Conservation (phyloP, 2,329 filamentous ascomycete species). For the Penicillium crustosum region DNA sequence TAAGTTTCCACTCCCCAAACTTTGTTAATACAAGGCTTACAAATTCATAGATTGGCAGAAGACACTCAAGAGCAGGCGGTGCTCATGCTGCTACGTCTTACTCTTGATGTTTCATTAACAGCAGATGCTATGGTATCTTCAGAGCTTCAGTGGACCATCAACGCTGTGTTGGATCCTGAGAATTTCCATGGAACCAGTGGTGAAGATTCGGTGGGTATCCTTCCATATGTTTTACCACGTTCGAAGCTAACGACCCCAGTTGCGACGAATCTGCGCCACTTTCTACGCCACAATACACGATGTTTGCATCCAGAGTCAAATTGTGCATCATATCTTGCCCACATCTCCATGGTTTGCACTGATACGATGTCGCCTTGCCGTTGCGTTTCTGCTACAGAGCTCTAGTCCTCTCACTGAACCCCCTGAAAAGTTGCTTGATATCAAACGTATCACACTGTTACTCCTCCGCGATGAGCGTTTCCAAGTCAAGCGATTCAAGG, state of each 20-base stretch:
- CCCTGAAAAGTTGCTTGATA: conserved; percentile 28
- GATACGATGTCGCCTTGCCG: conserved; percentile 43
- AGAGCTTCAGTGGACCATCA: conserved; percentile 37
- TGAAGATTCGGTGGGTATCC: conserved; percentile 26
- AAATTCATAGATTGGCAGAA: conserved; percentile 32
- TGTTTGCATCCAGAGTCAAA: conserved; percentile 39
- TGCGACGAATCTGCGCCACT: conserved; percentile 28
- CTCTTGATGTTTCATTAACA: conserved; percentile 37
- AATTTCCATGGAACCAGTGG: conserved; percentile 21
- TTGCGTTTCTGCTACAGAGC: conserved; percentile 37
- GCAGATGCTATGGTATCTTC: conserved; percentile 30
- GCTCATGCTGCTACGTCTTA: conserved; percentile 38
- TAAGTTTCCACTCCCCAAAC: conserved; percentile 16
- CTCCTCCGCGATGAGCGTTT: conserved; percentile 34
- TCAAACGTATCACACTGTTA: conserved; percentile 32
- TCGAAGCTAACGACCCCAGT: conserved; percentile 26
- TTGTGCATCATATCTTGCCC: conserved; percentile 44
- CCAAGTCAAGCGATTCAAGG: conserved; percentile 30
- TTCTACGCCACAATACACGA: conserved; percentile 40
- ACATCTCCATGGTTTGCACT: conserved; percentile 37
- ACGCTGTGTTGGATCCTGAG: conserved; percentile 28
- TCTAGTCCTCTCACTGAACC: conserved; percentile 29
- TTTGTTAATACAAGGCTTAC: conserved; percentile 10
- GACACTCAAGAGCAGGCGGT: conserved; percentile 35
- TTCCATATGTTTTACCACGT: neutral